phyloP scores from a whole-genome alignment of 108 stramenopile species.

The Aurantiochytrium sp. region DNA sequence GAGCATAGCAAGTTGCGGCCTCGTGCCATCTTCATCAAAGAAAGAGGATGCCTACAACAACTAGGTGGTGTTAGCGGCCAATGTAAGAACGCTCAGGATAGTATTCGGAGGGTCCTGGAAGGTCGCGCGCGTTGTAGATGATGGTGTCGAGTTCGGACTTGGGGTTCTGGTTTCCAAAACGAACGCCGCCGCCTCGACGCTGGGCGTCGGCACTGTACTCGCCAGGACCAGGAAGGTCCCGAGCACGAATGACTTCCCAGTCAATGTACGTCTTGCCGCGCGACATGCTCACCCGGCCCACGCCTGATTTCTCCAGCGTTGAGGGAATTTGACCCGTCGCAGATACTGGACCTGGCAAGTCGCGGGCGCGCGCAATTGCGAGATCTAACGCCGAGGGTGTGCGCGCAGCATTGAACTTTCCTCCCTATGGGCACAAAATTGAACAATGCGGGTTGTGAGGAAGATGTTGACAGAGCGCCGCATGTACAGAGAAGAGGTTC shows the following conservation, averaged over 20 bases:
- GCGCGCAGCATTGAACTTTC: neutral
- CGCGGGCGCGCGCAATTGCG: neutral
- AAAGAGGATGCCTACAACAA: too few relatives aligned
- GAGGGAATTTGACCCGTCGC: neutral
- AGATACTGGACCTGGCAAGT: neutral
- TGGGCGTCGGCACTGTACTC: neutral
- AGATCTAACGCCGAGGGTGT: neutral
- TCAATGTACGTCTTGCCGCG: slow-evolving; percentile 1
- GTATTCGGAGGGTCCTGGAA: neutral
- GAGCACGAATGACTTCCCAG: neutral
- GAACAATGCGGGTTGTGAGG: neutral
- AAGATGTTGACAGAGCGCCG: neutral
- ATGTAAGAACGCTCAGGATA: neutral
- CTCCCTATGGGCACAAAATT: neutral
- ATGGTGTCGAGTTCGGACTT: slow-evolving; percentile 15
- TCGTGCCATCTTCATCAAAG: too few relatives aligned
- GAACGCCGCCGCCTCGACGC: neutral
- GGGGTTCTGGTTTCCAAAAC: neutral
- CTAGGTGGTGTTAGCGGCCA: neutral
- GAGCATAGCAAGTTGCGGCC: too few relatives aligned
- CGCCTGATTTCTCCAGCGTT: neutral
- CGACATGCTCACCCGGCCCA: neutral
- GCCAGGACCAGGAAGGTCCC: neutral
- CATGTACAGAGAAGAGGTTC: neutral
- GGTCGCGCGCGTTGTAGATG: neutral